Base-by-base conservation (phyloP, 257 asterid genomes). In the Solanum pennellii region DNA sequence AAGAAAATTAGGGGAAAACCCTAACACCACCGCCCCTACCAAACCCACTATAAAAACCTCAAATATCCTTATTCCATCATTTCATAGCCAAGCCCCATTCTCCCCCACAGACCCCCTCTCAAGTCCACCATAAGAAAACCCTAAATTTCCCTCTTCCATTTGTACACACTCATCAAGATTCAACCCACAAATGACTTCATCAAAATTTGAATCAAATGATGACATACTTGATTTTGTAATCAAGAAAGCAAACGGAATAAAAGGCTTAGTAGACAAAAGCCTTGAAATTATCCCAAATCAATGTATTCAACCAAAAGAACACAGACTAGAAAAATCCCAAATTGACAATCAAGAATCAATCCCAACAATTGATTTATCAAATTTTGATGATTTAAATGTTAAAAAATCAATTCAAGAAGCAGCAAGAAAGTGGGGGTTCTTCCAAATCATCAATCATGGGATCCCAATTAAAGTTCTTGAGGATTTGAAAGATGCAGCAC, bases 381-480 rank as follows among this genome's bases (percentile, higher is more conserved):
- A 88, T 56, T 89, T 88, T 87, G 93, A 90, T 80, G 93, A 91
- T 37, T 89, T 90, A 5, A 71, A 68, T 71, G 91, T 86, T 9
- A 79, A 73, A 7, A 86, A 56, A 72, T 84, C 88, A 21, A 91
- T 93, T 88, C 89, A 91, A 65, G 91, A 88, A 39, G 95, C 96
- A 15, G 94, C 96, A 12, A 72, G 88, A 8, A 88, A 88, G 3
- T 90, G 90, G 93, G 94, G 96, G 74, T 93, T 93, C 92, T 92
- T 92, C 52, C 96, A 92, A 80, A 92, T 93, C 56, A 83, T 89
- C 85, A 92, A 92, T 89, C 95, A 92, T 66, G 93, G 96, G 2
- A 89, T 94, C 82, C 92, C 96, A 29, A 12, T 68, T 59, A 89
- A 92, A 8, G 91, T 94, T 86, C 91, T 92, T 83, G 94, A 92